Evolutionary conservation across 2,329 filamentous ascomycete species (phyloP).

Genomic region (Metarhizium album): DNA sequence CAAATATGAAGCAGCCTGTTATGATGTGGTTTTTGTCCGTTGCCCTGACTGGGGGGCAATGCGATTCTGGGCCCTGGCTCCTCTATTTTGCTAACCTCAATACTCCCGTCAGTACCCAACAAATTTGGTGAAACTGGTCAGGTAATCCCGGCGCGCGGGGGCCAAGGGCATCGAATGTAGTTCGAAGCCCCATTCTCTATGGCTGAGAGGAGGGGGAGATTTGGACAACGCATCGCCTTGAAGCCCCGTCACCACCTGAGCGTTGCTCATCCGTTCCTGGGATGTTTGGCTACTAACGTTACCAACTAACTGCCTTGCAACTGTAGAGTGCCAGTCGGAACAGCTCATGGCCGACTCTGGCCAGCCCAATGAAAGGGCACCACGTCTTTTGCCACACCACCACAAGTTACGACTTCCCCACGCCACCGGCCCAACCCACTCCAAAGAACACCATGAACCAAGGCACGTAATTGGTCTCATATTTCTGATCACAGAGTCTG

Average conservation of each 20-base stretch:
- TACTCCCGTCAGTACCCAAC: not conserved
- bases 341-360: conserved; percentile 5
- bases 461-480: conserved; percentile 7
- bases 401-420: no score
- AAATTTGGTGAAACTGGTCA: not conserved
- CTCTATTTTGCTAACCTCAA: not conserved
- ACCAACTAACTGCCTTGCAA: not conserved
- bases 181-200: not conserved
- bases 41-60: no score
- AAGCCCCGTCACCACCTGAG: not conserved
- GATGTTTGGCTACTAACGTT: conserved; percentile 5
- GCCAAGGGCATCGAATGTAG: not conserved
- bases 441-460: conserved; percentile 9
- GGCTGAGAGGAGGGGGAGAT: not conserved
- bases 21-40: no score
- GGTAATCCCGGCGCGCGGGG: not conserved
- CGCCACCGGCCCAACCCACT: conserved; percentile 8
- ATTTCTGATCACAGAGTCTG: conserved; percentile 8
- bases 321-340: not conserved
- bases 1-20: not conserved
- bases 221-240: conserved; percentile 2
- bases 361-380: conserved; percentile 23
- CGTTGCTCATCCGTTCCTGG: conserved; percentile 5
- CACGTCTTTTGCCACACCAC: conserved; percentile 24
- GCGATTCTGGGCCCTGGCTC: not conserved